A percentile compares a stretch with the other conserved stretches of the same genome.
Evolutionary conservation across 1,284 basidiomycete genomes (phyloP).

Genomic region (Boletus holoroseus): DNA sequence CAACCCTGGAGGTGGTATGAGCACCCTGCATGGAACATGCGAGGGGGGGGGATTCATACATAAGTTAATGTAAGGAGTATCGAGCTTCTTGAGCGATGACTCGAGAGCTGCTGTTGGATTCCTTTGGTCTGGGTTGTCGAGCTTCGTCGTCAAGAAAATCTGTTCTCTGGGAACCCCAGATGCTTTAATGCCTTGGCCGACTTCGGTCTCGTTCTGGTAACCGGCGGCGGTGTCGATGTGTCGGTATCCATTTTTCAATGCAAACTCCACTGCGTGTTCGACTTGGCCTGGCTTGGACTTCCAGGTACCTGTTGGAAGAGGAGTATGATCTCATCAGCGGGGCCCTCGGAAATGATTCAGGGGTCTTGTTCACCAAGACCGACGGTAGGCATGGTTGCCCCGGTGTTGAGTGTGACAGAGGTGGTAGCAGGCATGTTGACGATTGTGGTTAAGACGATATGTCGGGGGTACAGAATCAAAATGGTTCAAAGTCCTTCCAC

Average conservation of each 20-base stretch:
- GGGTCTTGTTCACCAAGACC: constrained; percentile 54
- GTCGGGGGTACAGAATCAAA: not conserved
- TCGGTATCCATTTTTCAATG: constrained; percentile 68
- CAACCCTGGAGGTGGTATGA: constrained; percentile 44
- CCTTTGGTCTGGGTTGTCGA: constrained; percentile 68
- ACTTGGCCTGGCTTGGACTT: constrained; percentile 62
- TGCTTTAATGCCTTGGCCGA: constrained; percentile 73
- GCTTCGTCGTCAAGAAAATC: constrained; percentile 75
- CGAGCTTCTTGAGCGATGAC: constrained; percentile 63
- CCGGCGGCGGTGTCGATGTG: constrained; percentile 62
- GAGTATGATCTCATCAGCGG: not conserved
- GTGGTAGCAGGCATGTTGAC: constrained; percentile 42
- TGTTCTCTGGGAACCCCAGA: constrained; percentile 62
- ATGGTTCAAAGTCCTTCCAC: not conserved
- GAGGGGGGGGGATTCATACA: constrained; percentile 40
- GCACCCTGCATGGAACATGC: not conserved
- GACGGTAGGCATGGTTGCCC: constrained; percentile 66
- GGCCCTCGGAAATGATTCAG: not conserved
- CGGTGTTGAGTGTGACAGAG: constrained; percentile 64
- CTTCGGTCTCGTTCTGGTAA: constrained; percentile 60
- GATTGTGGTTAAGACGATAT: not conserved
- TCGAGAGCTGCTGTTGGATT: constrained; percentile 62
- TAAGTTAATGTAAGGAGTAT: constrained; percentile 73
- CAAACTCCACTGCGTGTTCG: constrained; percentile 65
- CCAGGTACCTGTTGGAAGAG: constrained; percentile 63